phyloP scores from a whole-genome alignment of 177 flowering plant species.

The Vitis hybrid region DNA sequence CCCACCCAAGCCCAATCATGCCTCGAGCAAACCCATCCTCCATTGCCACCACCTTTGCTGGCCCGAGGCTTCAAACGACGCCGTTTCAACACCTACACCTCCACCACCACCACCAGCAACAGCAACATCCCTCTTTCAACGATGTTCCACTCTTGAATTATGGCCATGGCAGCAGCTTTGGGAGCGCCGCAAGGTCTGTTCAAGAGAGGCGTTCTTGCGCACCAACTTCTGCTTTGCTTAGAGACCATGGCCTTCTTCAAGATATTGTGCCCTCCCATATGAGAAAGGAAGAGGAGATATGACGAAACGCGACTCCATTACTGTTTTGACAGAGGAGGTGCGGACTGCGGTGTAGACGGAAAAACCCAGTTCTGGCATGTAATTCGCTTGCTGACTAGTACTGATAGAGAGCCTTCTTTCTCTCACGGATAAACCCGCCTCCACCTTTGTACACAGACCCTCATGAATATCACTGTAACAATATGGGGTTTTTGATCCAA shows the following conservation, averaged over 20 bases:
- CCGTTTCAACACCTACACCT: constrained; percentile 5
- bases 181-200: constrained; percentile 5
- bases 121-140: constrained; percentile 21
- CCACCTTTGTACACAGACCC: not conserved
- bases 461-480: constrained; percentile 15
- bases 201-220: constrained; percentile 22
- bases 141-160: constrained; percentile 23
- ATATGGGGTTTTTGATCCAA: constrained; percentile 6
- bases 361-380: constrained; percentile 6
- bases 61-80: constrained; percentile 16
- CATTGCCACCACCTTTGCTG: constrained; percentile 8
- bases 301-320: constrained; percentile 1
- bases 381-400: constrained; percentile 14
- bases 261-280: constrained; percentile 59
- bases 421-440: not conserved
- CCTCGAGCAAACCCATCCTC: constrained; percentile 28
- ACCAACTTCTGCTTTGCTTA: constrained; percentile 24
- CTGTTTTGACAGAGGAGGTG: constrained; percentile 7
- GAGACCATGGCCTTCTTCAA: constrained; percentile 73
- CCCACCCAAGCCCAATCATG: constrained; percentile 58
- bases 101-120: constrained; percentile 18
- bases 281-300: constrained; percentile 32
- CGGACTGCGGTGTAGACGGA: constrained; percentile 1
- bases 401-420: not conserved
- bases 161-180: not conserved